Base-by-base conservation (phyloP, 2,329 filamentous ascomycete genomes). In the Alternaria infectoria region DNA sequence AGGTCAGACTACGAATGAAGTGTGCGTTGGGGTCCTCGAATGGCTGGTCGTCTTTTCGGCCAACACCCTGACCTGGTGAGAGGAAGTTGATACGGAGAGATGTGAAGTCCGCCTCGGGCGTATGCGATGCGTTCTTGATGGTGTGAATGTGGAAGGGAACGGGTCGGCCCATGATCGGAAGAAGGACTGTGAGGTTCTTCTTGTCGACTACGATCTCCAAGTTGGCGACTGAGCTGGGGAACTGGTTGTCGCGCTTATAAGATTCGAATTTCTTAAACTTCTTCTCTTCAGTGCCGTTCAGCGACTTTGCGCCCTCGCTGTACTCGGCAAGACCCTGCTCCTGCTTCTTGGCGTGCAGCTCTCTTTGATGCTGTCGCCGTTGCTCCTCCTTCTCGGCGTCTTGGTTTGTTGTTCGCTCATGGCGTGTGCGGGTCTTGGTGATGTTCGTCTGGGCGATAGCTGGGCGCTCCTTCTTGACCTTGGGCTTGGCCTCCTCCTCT, bases 211-310 rank as follows among this genome's bases (percentile, higher is more conserved):
- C 87, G 65, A 99, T 93, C 66, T 92, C 90, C 60, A 98, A 85
- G 73, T 97, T 95, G 78, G 91, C 91, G 69, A 97, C 89, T 75
- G 89, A 90, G 13, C 87, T 77, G 2, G 96, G 96, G 57, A 99
- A 89, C 80, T 98, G 95, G 72, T 96, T 97, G 79, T 98, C 96
- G 64, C 95, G 89, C 85, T 98, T 99, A 84, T 99, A 99, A 0
- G 96, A 99, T 81, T 99, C 96, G 77, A 98, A 99, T 59, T 93
- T 92, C 84, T 98, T 98, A 86, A 99, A 98, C 82, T 95, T 97
- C 86, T 98, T 98, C 79, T 96, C 91, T 69, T 96, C 91, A n/a
- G 90, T 90, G 32, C 95, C 96, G 74, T 97, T 96, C 68, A 95
- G 86, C 61, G 91, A 93, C 62, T 90, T 91, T 0, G 91, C 94